Evolutionary conservation across 768 basidiomycete genomes (phyloP).

Genomic region (Russula brevipes): DNA sequence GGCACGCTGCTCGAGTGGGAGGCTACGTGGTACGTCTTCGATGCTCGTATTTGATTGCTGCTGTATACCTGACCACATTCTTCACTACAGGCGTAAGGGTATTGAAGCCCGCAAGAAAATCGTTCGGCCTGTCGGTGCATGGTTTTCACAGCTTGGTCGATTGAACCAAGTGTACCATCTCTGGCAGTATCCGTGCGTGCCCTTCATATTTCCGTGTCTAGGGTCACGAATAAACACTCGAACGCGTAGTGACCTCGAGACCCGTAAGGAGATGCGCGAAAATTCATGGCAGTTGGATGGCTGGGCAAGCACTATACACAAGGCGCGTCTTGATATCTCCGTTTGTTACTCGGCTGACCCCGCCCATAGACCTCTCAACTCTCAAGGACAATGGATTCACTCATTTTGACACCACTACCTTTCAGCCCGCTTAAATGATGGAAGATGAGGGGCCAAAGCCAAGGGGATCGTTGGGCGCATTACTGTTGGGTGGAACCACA

Average conservation of each 20-base stretch:
- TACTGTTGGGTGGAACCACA: constrained; percentile 74
- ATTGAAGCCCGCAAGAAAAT: constrained; percentile 90
- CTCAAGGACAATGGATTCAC: constrained; percentile 79
- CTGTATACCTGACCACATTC: neutral
- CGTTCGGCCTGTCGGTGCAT: constrained; percentile 83
- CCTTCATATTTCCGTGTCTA: neutral
- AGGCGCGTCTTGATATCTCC: constrained; percentile 44
- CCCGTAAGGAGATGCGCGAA: constrained; percentile 78
- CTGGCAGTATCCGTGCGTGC: constrained; percentile 89
- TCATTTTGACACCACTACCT: constrained; percentile 71
- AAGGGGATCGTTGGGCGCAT: constrained; percentile 88
- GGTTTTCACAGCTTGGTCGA: constrained; percentile 85
- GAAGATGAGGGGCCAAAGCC: constrained; percentile 86
- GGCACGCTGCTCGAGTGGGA: constrained; percentile 96
- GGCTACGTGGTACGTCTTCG: constrained; percentile 62
- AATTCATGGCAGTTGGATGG: constrained; percentile 92
- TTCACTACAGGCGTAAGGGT: constrained; percentile 66
- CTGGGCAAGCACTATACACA: constrained; percentile 92
- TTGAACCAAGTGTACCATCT: constrained; percentile 90
- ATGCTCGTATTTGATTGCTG: neutral
- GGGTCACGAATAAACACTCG: neutral
- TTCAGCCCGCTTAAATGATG: constrained; percentile 87
- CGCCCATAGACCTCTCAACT: constrained; percentile 77
- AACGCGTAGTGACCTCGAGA: constrained; percentile 56
- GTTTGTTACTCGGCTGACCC: neutral